Conservation (phyloP, 2,329 filamentous ascomycete species). For the Pseudogymnoascus sp. region DNA sequence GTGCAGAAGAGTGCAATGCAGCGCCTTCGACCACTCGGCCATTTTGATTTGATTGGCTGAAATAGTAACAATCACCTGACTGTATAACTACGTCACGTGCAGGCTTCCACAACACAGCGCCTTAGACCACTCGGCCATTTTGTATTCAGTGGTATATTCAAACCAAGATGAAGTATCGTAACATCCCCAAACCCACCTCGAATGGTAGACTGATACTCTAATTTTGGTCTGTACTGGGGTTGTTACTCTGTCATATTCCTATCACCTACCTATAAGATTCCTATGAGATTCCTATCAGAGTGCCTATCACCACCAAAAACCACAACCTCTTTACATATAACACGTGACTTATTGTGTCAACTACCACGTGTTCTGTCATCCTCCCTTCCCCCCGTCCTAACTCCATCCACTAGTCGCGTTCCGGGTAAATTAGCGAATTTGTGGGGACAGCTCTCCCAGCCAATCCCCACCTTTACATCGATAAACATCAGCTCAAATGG, state of each 20-base stretch:
- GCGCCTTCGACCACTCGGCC: neutral
- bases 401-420: neutral
- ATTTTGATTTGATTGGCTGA: neutral
- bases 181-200: too few relatives aligned
- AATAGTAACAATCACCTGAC: neutral
- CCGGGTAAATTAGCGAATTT: constrained; percentile 7
- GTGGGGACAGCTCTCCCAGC: neutral
- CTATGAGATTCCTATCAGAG: neutral
- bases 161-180: too few relatives aligned
- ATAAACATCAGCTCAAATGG: neutral
- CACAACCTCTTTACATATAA: too few relatives aligned
- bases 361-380: constrained; percentile 1
- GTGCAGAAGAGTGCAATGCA: neutral
- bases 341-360: neutral
- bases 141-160: neutral
- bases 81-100: neutral
- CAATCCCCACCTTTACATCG: neutral
- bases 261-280: too few relatives aligned
- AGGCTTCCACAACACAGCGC: neutral
- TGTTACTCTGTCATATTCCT: too few relatives aligned
- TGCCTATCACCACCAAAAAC: neutral
- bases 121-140: neutral
- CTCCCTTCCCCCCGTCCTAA: neutral
- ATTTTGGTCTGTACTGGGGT: too few relatives aligned
- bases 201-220: too few relatives aligned